phyloP scores from a whole-genome alignment of 2,329 filamentous ascomycete species.

The Aspergillus sergii region DNA sequence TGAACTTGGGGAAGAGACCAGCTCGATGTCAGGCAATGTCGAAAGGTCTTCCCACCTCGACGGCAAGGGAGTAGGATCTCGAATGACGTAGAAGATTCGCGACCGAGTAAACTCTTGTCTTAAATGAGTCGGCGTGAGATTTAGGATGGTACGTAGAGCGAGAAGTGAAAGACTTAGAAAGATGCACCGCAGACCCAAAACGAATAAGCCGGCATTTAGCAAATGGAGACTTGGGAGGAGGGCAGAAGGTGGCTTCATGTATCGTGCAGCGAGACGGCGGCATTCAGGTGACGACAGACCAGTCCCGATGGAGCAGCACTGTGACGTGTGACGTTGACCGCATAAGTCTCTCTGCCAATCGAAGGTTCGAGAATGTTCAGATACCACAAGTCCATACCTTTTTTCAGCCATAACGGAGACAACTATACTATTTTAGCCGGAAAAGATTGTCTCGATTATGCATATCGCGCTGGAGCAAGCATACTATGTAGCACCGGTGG shows the following conservation, averaged over 20 bases:
- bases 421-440: background rate
- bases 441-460: background rate
- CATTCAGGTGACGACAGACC: constrained; percentile 20
- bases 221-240: constrained; percentile 15
- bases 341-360: constrained; percentile 18
- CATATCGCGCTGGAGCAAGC: background rate
- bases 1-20: constrained; percentile 2
- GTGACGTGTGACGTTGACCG: constrained; percentile 38
- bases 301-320: constrained; percentile 14
- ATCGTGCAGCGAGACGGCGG: constrained; percentile 6
- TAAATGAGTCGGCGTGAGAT: no score
- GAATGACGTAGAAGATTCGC: constrained; percentile 42
- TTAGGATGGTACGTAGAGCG: background rate
- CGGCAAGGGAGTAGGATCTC: constrained; percentile 22
- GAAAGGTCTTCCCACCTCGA: background rate
- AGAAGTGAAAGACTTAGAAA: background rate
- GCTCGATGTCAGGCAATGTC: constrained; percentile 3
- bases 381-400: background rate
- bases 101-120: background rate
- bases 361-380: constrained; percentile 45
- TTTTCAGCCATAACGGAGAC: background rate
- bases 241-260: constrained; percentile 12
- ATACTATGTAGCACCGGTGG: background rate
- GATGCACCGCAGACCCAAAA: constrained; percentile 1
- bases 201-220: background rate